Evolutionary conservation across 2,329 filamentous ascomycete species (phyloP).

Genomic region (Neofusicoccum sp.): DNA sequence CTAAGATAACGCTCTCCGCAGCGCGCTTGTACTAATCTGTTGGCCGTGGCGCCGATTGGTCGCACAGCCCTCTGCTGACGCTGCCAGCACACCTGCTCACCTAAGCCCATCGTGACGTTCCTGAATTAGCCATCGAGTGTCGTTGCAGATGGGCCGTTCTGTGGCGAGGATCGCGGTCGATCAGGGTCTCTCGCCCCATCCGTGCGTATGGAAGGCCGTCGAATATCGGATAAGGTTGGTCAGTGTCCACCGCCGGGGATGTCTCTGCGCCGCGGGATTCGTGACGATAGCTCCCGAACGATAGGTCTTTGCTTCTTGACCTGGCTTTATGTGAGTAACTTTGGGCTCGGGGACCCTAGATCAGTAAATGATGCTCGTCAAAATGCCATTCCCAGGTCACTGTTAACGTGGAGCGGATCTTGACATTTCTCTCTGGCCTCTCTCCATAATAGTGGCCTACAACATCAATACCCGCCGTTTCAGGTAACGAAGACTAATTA

Average conservation of each 20-base stretch:
- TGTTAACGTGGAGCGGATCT: no score
- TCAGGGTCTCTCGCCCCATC: neutral
- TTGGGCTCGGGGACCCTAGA: no score
- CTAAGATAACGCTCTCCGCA: conserved; percentile 2
- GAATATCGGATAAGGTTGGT: neutral
- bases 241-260: neutral
- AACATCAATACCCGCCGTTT: no score
- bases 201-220: neutral
- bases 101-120: neutral
- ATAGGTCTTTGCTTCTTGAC: no score
- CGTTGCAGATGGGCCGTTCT: neutral
- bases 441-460: no score
- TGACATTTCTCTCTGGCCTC: no score
- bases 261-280: no score
- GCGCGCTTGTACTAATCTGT: conserved; percentile 14
- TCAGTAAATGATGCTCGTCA: no score
- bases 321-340: no score
- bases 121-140: neutral
- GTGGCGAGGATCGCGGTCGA: neutral
- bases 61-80: conserved; percentile 1
- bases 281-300: no score
- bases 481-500: no score
- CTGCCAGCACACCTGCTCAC: neutral
- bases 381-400: no score
- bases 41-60: conserved; percentile 9